Evolutionary conservation across 2,329 filamentous ascomycete species (phyloP).

Genomic region (Verticillium longisporum): DNA sequence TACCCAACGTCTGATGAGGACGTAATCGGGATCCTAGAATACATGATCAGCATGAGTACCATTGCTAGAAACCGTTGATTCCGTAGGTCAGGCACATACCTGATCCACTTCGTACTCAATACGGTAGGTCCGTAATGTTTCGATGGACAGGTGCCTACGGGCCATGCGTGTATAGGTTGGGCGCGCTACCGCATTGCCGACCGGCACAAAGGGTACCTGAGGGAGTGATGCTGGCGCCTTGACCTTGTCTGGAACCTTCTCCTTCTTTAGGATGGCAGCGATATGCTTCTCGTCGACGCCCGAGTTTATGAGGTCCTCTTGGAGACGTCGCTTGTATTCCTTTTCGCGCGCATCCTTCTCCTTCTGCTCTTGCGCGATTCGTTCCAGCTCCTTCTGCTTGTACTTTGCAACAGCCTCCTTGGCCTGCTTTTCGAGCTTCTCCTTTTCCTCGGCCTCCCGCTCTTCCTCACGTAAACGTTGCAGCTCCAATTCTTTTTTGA

Average conservation of each 20-base stretch:
- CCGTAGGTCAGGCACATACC: slow-evolving; percentile 31
- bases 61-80: neutral
- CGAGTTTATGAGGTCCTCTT: slow-evolving; percentile 50
- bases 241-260: slow-evolving; percentile 32
- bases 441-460: slow-evolving; percentile 35
- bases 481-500: slow-evolving; percentile 45
- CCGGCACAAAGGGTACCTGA: neutral
- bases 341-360: slow-evolving; percentile 42
- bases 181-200: slow-evolving; percentile 17
- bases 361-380: slow-evolving; percentile 36
- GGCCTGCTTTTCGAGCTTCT: slow-evolving; percentile 37
- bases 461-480: slow-evolving; percentile 39
- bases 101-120: slow-evolving; percentile 52
- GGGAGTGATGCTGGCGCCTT: neutral
- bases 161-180: slow-evolving; percentile 60
- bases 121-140: slow-evolving; percentile 48
- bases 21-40: slow-evolving; percentile 56
- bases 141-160: slow-evolving; percentile 52
- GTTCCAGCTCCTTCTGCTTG: slow-evolving; percentile 41
- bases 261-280: slow-evolving; percentile 50
- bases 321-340: slow-evolving; percentile 48
- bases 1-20: slow-evolving; percentile 69
- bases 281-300: slow-evolving; percentile 55
- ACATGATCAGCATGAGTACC: neutral
- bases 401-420: slow-evolving; percentile 45